These are phyloP conservation scores for Saccharum hybrid DNA, from an alignment of 202 grass and related monocot species.

Conservation along the genomic window DNA sequence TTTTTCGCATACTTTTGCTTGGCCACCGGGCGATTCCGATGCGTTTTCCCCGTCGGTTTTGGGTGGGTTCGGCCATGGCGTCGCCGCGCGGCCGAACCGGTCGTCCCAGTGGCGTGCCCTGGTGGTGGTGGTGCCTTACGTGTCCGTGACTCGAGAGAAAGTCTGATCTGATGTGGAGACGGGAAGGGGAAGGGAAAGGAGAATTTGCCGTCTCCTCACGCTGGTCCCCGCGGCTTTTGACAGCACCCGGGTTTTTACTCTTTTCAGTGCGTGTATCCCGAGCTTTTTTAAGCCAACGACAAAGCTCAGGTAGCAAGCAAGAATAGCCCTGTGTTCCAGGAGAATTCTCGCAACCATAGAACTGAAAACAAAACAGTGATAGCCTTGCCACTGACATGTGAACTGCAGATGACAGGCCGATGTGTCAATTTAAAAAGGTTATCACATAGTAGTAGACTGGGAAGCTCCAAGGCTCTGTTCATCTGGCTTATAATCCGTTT, in stretches of 20 bases:
- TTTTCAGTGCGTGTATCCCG: background rate
- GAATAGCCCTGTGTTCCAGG: background rate
- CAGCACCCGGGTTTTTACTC: too few relatives aligned
- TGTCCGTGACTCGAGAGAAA: slow-evolving; percentile 38
- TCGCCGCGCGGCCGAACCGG: background rate
- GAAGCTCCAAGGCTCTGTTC: too few relatives aligned
- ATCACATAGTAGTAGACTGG: too few relatives aligned
- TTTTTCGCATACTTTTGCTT: background rate
- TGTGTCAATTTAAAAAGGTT: too few relatives aligned
- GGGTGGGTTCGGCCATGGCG: slow-evolving; percentile 17
- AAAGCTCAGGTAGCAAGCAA: background rate
- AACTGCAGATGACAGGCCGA: background rate
- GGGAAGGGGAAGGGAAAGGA: background rate
- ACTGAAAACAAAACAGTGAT: background rate
- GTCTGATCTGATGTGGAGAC: slow-evolving; percentile 25
- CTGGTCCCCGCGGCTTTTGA: too few relatives aligned
- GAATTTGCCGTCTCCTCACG: too few relatives aligned
- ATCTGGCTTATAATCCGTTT: too few relatives aligned
- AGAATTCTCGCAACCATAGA: background rate
- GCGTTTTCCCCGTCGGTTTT: background rate
- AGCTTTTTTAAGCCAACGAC: slow-evolving; percentile 8
- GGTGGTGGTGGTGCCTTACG: slow-evolving; percentile 26
- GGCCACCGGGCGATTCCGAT: slow-evolving; percentile 25
- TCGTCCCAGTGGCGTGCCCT: slow-evolving; percentile 21
- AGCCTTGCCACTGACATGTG: background rate